Conservation (phyloP, 352 stramenopile species). For the Phytophthora chlamydospora region DNA sequence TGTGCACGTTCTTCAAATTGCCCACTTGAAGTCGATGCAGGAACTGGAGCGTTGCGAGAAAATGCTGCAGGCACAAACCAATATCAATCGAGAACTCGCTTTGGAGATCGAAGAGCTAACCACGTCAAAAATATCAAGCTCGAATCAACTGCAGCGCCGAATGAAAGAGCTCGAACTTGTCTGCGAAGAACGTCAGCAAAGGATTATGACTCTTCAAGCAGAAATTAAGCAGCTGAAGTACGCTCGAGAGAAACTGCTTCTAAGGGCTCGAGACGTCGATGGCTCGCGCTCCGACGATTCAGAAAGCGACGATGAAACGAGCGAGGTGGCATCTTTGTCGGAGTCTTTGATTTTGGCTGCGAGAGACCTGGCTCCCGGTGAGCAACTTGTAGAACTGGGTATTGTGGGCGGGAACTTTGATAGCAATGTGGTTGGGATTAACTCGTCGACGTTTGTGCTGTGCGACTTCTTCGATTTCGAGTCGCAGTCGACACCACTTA, state of each 20-base stretch:
- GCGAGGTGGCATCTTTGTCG: conserved; percentile 60
- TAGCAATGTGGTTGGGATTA: conserved; percentile 60
- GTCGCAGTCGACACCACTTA: conserved; percentile 89
- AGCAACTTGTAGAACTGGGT: conserved; percentile 93
- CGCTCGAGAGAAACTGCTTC: conserved; percentile 54
- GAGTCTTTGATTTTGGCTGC: conserved; percentile 74
- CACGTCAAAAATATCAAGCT: conserved; percentile 69
- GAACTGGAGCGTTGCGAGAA: conserved; percentile 93
- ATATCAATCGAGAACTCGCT: conserved; percentile 93
- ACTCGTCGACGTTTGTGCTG: conserved; percentile 90
- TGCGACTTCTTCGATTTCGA: conserved; percentile 96
- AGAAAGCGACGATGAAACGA: conserved; percentile 50
- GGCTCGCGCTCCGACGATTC: conserved; percentile 29
- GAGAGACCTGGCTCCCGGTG: conserved; percentile 70
- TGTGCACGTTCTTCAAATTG: conserved; percentile 89
- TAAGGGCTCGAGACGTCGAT: conserved; percentile 32
- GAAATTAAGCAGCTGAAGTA: conserved; percentile 90
- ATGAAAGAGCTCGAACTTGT: conserved; percentile 89
- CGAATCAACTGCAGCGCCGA: conserved; percentile 74
- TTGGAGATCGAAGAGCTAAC: conserved; percentile 91
- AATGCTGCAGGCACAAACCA: conserved; percentile 95
- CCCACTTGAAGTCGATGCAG: conserved; percentile 89
- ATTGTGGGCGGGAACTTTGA: conserved; percentile 83
- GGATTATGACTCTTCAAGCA: conserved; percentile 86
- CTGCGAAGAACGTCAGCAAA: conserved; percentile 80